Evolutionary conservation across 179 eudicot species (phyloP).

Genomic region (Corrigiola litoralis): DNA sequence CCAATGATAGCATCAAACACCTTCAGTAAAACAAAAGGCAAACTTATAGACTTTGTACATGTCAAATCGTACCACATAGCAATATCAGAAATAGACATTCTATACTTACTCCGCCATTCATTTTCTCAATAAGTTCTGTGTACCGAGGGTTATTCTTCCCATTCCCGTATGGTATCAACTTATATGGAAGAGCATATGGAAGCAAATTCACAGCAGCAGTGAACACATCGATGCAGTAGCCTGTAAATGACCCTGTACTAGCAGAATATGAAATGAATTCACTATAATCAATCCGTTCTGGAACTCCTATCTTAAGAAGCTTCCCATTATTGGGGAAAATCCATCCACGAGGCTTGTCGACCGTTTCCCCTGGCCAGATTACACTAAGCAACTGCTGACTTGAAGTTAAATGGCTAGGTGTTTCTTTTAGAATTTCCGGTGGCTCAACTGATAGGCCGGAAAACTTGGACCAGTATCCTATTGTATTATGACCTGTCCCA

Average conservation of each 20-base stretch:
- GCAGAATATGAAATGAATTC: conserved; percentile 45
- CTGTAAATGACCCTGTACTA: conserved; percentile 44
- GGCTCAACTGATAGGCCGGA: conserved; percentile 54
- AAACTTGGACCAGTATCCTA: conserved; percentile 80
- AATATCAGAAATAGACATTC: too few species aligned
- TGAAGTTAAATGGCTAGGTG: conserved; percentile 30
- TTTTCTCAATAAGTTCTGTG: conserved; percentile 45
- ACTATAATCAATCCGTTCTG: conserved; percentile 53
- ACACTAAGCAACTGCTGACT: conserved; percentile 34
- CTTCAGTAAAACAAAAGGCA: conserved; percentile 29
- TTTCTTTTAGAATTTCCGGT: conserved; percentile 40
- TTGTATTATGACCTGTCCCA: conserved; percentile 50
- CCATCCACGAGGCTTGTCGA: conserved; percentile 75
- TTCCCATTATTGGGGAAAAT: conserved; percentile 61
- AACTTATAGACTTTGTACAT: too few species aligned
- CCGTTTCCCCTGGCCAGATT: conserved; percentile 76
- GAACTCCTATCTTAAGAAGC: conserved; percentile 59
- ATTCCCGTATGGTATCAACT: conserved; percentile 55
- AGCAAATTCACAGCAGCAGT: conserved; percentile 57
- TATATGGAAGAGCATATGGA: conserved; percentile 68
- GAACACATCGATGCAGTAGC: conserved; percentile 78
- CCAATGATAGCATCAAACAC: conserved; percentile 71
- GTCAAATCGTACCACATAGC: too few species aligned
- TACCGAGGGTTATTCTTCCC: conserved; percentile 50
- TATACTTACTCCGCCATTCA: conserved; percentile 57